Conservation (phyloP, 305 asterid genomes). For the Fraxinus sp. region DNA sequence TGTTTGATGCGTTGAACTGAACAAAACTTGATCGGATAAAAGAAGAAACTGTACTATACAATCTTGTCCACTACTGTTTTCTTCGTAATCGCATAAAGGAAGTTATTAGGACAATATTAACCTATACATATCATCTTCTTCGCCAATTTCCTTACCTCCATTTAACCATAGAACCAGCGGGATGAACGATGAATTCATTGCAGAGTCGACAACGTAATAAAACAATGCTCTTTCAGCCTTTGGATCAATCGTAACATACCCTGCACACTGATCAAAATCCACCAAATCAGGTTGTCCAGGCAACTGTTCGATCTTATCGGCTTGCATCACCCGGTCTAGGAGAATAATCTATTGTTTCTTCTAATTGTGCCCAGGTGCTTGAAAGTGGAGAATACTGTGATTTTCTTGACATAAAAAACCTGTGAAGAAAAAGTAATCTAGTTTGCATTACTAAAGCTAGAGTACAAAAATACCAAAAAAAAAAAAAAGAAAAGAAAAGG, state of each 20-base stretch:
- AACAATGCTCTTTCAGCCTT: constrained; percentile 45
- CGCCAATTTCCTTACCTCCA: constrained; percentile 39
- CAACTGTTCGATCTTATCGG: constrained; percentile 36
- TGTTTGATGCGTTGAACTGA: background rate
- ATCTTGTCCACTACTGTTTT: background rate
- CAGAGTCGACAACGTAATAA: constrained; percentile 49
- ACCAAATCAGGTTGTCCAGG: constrained; percentile 51
- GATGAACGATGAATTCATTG: constrained; percentile 30
- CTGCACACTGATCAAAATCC: constrained; percentile 51
- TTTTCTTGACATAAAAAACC: constrained; percentile 11
- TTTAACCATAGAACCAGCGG: constrained; percentile 61
- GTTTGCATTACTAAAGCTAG: constrained; percentile 17
- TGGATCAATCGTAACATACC: constrained; percentile 51
- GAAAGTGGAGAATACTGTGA: constrained; percentile 13
- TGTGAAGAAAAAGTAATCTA: constrained; percentile 20
- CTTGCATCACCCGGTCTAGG: constrained; percentile 41
- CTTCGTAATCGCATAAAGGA: background rate
- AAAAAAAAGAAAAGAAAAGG: background rate
- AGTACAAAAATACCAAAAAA: background rate
- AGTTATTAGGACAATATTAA: background rate
- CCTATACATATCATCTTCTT: background rate
- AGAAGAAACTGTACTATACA: background rate
- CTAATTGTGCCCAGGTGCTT: constrained; percentile 4
- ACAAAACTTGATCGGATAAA: background rate
- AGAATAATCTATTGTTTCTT: constrained; percentile 9